phyloP scores from a whole-genome alignment of 192 early-diverging fungal species.

The Nowakowskiella sp. region DNA sequence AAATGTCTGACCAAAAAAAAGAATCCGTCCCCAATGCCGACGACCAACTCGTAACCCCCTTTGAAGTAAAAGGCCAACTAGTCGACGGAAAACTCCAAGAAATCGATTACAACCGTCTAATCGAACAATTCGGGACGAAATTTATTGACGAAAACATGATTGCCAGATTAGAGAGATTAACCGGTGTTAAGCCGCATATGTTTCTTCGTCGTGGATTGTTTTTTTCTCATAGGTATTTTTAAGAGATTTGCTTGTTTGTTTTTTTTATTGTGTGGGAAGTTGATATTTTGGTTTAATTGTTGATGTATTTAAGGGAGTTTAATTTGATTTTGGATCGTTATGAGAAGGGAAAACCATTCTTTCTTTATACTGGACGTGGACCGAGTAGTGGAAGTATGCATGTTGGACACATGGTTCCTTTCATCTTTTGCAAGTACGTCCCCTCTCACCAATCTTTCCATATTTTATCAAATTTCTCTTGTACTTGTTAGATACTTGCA shows the following conservation, averaged over 20 bases:
- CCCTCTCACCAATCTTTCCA: background rate
- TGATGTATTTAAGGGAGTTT: slow-evolving; percentile 52
- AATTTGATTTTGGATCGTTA: slow-evolving; percentile 74
- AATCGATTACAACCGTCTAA: slow-evolving; percentile 90
- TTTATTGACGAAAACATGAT: slow-evolving; percentile 67
- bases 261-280: background rate
- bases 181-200: slow-evolving; percentile 72
- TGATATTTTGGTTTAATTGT: slow-evolving; percentile 25
- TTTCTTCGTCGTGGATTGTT: slow-evolving; percentile 84
- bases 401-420: slow-evolving; percentile 93
- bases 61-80: slow-evolving; percentile 86
- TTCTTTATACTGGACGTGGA: slow-evolving; percentile 94
- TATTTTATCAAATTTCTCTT: background rate
- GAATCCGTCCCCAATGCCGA: too few species aligned
- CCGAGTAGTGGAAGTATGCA: slow-evolving; percentile 90
- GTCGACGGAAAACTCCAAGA: slow-evolving; percentile 76
- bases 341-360: slow-evolving; percentile 96
- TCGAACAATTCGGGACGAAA: slow-evolving; percentile 81
- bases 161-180: slow-evolving; percentile 73
- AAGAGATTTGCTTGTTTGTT: background rate
- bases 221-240: slow-evolving; percentile 80
- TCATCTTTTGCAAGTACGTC: slow-evolving; percentile 86
- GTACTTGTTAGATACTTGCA: slow-evolving; percentile 70
- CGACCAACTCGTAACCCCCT: slow-evolving; percentile 75
- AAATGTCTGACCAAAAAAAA: too few species aligned